Evolutionary conservation across 345 rosid genomes (phyloP), one percentile per base, ranked within the genome.

Genomic region (Salix viminalis): DNA sequence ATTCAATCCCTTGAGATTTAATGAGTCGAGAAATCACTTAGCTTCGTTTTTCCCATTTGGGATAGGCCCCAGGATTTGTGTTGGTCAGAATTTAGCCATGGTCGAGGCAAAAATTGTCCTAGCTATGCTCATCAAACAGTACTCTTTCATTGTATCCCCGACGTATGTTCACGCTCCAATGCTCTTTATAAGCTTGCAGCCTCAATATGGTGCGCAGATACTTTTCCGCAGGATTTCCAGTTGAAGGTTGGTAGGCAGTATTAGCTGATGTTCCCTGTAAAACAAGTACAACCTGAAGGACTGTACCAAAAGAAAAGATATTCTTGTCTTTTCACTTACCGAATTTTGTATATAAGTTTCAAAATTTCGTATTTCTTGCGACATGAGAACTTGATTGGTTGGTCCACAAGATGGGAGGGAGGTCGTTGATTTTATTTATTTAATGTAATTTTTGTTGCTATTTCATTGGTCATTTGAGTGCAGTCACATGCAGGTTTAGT

Each of bases 111-210:
- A 92, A 79, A 73, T 90, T 9, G 85, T 78, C 48, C 80, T 92
- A 0, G 94, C 96, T 1, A 81, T 83, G 85, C 83, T 92, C 79
- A 77, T 92, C 79, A 70, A 66, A 76, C 83, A 70, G 16, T 92
- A 80, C 70, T 75, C 83, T 13, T 86, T 91, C 65, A 79, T 52
- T 28, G 50, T 90, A 75, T 83, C 97, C 11, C 88, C 93, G 1
- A 86, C 88, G 6, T 94, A 92, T 67, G 88, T 83, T 69, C 98
- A 92, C 80, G 91, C 97, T 41, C 98, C 97, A 1, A 77, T 85
- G 83, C 70, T 81, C 73, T 36, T 82, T 46, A 79, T 90, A 61
- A 87, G 80, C 65, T 56, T 83, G 85, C 89, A 86, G 78, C 97
- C 97, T 32, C 94, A 90, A 76, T 34, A 87, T 36, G 98, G 97